Evolutionary conservation across 345 rosid genomes (phyloP), one percentile per base, ranked within the genome.

Genomic region (Hypericum perforatum): DNA sequence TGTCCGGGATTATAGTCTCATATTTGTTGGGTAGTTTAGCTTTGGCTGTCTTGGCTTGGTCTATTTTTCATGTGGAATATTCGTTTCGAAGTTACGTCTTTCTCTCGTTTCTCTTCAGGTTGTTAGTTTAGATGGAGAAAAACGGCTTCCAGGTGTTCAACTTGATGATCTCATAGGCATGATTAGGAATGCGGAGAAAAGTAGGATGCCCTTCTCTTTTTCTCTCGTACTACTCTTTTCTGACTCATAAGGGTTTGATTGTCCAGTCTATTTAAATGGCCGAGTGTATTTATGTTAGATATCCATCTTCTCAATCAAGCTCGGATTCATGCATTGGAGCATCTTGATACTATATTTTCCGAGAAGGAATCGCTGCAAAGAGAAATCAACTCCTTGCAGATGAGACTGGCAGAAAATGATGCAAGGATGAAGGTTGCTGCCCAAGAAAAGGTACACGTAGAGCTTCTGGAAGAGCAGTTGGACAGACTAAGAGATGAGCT

Each of bases 181-280:
- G 88, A 81, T 87, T 70, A 81, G 79, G 71, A 85, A 69, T 71
- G 87, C 95, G 37, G 96, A 91, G 64, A 82, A 75, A 71, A 91
- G 98, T 91, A 75, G 40, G 72, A 48, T 56, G 52, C 15, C 32
- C 60, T 57, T 52, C 45, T 54, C 37, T 32, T 44, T 11, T 53
- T 39, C 38, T 62, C 48, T 41, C 65, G 13, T 39, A 12, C 39
- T 7, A 5, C 16, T 29, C 11, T 41, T 45, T 56, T 14, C 49
- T 58, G 54, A 7, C 32, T 44, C 11, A 53, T 7, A 13, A 43
- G 6, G 10, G 55, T 43, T 13, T 9, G 7, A 13, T 12, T 16
- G 29, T 14, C 9, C 29, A 8, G 36, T 46, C 41, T 22, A 7
- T 54, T 57, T 50, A 22, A 7, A 16, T 39, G 39, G 37, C 37